Conservation (phyloP, 2,329 filamentous ascomycete genomes). For the Scopulariopsis brevicaulis region DNA sequence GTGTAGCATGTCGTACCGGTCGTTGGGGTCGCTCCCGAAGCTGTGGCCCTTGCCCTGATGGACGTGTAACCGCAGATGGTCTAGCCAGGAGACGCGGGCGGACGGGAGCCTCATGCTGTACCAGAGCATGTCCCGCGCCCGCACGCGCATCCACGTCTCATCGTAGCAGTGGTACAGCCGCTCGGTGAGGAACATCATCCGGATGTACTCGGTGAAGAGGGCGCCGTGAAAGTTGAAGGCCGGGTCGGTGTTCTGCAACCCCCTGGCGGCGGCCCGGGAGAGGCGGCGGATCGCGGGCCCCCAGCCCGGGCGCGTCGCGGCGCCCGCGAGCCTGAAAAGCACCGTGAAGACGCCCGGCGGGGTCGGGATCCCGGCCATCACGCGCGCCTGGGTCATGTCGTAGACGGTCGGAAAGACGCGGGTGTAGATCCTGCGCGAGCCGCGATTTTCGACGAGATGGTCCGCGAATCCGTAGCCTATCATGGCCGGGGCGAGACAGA, state of each 20-base stretch:
- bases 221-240: neutral
- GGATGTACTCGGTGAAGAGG: conserved; percentile 28
- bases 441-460: conserved; percentile 27
- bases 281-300: conserved; percentile 25
- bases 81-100: neutral
- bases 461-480: conserved; percentile 10
- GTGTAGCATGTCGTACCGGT: neutral
- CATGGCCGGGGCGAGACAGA: conserved; percentile 9
- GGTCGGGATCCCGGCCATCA: conserved; percentile 14
- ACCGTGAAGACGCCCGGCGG: conserved; percentile 30
- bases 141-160: conserved; percentile 23
- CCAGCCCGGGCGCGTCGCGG: conserved; percentile 22
- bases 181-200: conserved; percentile 33
- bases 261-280: neutral
- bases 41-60: neutral
- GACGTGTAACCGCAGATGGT: neutral
- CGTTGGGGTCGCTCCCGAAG: neutral
- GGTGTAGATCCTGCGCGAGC: conserved; percentile 29
- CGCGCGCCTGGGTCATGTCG: neutral
- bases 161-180: conserved; percentile 34
- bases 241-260: neutral
- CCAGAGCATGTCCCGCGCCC: conserved; percentile 24
- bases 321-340: conserved; percentile 34
- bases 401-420: conserved; percentile 15
- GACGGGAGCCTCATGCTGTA: neutral